These are phyloP conservation scores for Tylopilus felleus DNA, from an alignment of 768 basidiomycete genomes.

Conservation along the genomic window DNA sequence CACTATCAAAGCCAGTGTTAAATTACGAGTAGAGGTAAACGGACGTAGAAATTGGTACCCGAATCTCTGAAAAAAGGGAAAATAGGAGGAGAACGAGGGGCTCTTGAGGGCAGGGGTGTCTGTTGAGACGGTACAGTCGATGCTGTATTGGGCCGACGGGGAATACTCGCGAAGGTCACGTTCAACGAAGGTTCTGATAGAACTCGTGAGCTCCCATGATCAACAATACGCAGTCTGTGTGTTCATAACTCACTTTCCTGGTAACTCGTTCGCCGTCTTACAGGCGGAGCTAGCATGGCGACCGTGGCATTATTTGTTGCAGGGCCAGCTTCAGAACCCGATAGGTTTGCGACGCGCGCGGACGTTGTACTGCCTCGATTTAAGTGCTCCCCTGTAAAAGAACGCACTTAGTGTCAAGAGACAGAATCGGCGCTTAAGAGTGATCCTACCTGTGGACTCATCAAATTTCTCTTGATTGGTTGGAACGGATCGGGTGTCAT, in stretches of 20 bases:
- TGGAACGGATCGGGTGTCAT: background rate
- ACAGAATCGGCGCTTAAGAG: background rate
- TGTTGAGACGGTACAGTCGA: background rate
- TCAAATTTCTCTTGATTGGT: background rate
- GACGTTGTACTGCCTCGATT: background rate
- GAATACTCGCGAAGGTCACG: background rate
- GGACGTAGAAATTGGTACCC: background rate
- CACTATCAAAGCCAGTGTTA: slow-evolving; percentile 2
- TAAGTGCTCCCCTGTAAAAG: background rate
- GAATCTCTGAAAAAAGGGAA: background rate
- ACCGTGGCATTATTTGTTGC: background rate
- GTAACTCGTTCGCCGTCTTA: background rate
- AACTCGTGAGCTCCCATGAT: background rate
- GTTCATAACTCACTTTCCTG: slow-evolving; percentile 13
- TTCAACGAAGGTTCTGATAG: slow-evolving; percentile 6
- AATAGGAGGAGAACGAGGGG: too few species aligned
- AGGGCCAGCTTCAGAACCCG: background rate
- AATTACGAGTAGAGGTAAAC: background rate
- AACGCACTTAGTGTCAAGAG: background rate
- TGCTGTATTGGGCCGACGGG: background rate
- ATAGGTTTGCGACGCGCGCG: background rate
- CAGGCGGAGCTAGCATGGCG: background rate
- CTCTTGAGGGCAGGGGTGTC: too few species aligned
- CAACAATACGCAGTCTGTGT: too few species aligned
- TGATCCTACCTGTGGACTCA: slow-evolving; percentile 6